phyloP scores from a whole-genome alignment of 2,329 filamentous ascomycete species.

The Mollisia scopiformis region DNA sequence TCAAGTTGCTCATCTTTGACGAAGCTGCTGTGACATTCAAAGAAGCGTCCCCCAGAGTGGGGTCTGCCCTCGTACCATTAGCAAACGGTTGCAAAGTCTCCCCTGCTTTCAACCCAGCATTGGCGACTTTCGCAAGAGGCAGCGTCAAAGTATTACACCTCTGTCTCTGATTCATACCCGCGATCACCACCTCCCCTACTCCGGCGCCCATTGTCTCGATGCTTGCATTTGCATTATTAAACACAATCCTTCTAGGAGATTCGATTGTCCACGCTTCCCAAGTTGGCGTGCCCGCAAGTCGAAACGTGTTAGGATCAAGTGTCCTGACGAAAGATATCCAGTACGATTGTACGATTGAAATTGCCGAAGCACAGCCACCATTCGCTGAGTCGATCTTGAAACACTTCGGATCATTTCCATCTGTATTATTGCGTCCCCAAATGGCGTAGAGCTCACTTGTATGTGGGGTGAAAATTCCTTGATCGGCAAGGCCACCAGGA shows the following conservation, averaged over 20 bases:
- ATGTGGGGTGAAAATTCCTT: constrained; percentile 41
- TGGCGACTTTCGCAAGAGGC: constrained; percentile 2
- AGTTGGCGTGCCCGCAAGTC: constrained; percentile 19
- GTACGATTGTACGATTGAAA: constrained; percentile 38
- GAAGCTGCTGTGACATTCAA: background rate
- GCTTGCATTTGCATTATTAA: constrained; percentile 7
- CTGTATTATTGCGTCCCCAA: constrained; percentile 28
- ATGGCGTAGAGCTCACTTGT: constrained; percentile 25
- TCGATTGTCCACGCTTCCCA: constrained; percentile 22
- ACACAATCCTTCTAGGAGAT: background rate
- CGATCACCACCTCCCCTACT: constrained; percentile 2
- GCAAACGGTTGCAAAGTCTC: constrained; percentile 10
- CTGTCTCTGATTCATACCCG: constrained; percentile 10
- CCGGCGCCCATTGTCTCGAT: constrained; percentile 12
- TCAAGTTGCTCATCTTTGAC: background rate
- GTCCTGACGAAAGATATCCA: constrained; percentile 45
- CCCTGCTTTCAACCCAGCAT: constrained; percentile 7
- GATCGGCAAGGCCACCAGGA: constrained; percentile 34
- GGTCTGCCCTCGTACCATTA: constrained; percentile 12
- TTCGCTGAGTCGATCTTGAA: constrained; percentile 28
- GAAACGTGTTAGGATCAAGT: constrained; percentile 41
- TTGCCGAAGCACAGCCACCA: constrained; percentile 30
- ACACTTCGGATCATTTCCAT: constrained; percentile 14
- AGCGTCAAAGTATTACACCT: constrained; percentile 7
- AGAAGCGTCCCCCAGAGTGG: background rate